These are phyloP conservation scores for Graphium sp. DNA, from an alignment of 2,329 filamentous ascomycete genomes.

Conservation along the genomic window DNA sequence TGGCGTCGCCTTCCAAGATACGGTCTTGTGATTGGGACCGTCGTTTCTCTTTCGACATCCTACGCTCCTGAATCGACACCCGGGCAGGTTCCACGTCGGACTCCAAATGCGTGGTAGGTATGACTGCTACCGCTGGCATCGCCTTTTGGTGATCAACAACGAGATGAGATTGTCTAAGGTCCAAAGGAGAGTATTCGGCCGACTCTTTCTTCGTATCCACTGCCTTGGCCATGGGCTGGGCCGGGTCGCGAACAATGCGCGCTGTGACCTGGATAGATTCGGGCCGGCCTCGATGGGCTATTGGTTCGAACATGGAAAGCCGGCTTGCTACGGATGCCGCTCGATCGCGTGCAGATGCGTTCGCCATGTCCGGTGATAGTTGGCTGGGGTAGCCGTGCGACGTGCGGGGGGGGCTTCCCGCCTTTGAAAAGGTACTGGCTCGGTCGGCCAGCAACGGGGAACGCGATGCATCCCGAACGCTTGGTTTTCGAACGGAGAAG, in stretches of 20 bases:
- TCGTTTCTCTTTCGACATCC: slow-evolving; percentile 22
- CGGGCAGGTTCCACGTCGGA: slow-evolving; percentile 13
- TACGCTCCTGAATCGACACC: slow-evolving; percentile 29
- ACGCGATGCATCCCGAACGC: slow-evolving; percentile 20
- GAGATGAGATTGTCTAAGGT: slow-evolving; percentile 42
- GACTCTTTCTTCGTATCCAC: slow-evolving; percentile 21
- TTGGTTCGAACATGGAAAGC: slow-evolving; percentile 35
- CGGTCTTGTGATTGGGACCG: slow-evolving; percentile 18
- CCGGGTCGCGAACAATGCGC: slow-evolving; percentile 56
- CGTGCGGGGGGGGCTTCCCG: slow-evolving; percentile 16
- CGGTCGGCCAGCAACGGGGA: slow-evolving; percentile 28
- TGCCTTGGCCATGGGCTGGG: slow-evolving; percentile 20
- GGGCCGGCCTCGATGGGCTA: slow-evolving; percentile 31
- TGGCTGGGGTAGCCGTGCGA: too few species aligned
- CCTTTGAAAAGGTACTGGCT: slow-evolving; percentile 19
- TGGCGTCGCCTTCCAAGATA: slow-evolving; percentile 16
- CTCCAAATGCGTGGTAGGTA: too few species aligned
- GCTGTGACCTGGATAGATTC: slow-evolving; percentile 84
- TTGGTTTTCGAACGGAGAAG: slow-evolving; percentile 36
- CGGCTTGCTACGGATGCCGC: slow-evolving; percentile 38
- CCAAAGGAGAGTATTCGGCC: slow-evolving; percentile 26
- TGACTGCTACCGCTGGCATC: slow-evolving; percentile 10
- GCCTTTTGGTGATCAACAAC: slow-evolving; percentile 37
- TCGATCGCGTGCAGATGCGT: slow-evolving; percentile 21
- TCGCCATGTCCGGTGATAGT: slow-evolving; percentile 24